phyloP scores from a whole-genome alignment of 2,329 filamentous ascomycete genomes.

The Neurospora crassa region DNA sequence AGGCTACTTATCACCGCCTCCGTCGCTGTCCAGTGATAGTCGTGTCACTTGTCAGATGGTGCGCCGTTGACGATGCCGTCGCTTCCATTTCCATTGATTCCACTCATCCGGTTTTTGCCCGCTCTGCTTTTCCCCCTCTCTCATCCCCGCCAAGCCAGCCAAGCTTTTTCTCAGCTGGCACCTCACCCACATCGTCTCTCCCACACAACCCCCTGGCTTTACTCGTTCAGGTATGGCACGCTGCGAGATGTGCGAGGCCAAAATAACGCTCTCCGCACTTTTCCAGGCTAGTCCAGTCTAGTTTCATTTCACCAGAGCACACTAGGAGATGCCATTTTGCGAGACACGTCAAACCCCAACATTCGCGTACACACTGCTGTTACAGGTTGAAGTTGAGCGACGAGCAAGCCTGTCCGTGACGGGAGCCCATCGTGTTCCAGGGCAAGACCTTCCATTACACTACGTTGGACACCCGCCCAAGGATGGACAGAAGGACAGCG shows the following conservation, averaged over 20 bases:
- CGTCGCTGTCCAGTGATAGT: not conserved
- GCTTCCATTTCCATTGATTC: not conserved
- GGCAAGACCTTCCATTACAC: not conserved
- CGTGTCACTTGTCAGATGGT: not conserved
- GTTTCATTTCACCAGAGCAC: not conserved
- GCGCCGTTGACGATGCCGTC: not conserved
- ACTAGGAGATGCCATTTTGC: not conserved
- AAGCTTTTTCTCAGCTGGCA: not conserved
- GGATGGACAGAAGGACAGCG: not conserved
- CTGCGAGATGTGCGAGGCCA: not conserved
- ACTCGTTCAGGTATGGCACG: not conserved
- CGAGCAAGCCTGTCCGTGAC: not conserved
- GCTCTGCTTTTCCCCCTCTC: not conserved
- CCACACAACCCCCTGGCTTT: not conserved
- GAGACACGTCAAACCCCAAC: not conserved
- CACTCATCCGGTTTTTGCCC: not conserved
- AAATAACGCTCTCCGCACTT: not conserved
- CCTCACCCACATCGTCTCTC: not conserved
- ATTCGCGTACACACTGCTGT: not conserved
- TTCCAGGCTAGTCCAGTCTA: not conserved
- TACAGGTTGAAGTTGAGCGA: not conserved
- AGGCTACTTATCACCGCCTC: not conserved
- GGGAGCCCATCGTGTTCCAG: not conserved
- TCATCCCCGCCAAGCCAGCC: not conserved
- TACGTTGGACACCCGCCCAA: not conserved